A percentile compares a stretch with the other conserved stretches of the same genome.
These are phyloP conservation scores for Backusella luteola DNA, from an alignment of 192 early-diverging fungal species.

Conservation along the genomic window DNA sequence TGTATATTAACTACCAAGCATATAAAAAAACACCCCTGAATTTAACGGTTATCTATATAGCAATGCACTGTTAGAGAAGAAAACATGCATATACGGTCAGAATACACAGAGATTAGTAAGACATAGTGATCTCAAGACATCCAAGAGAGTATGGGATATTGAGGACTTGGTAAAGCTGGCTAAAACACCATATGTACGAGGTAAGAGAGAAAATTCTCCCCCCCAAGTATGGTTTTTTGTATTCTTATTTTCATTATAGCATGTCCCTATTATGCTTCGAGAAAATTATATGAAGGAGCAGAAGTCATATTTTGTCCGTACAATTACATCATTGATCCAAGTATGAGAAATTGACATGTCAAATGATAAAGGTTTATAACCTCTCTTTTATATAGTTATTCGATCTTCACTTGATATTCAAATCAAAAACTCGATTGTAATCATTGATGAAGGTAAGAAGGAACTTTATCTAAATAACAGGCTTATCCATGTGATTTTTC, in stretches of 20 bases:
- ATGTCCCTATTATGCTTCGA: constrained; percentile 59
- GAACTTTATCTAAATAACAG: no score
- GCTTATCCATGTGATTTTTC: no score
- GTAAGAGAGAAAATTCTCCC: background rate
- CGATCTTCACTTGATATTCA: constrained; percentile 47
- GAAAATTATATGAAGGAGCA: constrained; percentile 40
- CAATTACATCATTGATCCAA: constrained; percentile 66
- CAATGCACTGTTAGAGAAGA: constrained; percentile 34
- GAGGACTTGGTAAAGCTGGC: constrained; percentile 54
- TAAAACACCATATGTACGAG: background rate
- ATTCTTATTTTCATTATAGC: constrained; percentile 8
- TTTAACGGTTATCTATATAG: background rate
- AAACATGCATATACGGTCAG: constrained; percentile 22
- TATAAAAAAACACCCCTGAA: no score
- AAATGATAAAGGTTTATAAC: background rate
- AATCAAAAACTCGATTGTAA: constrained; percentile 47
- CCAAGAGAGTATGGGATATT: constrained; percentile 50
- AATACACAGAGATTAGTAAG: constrained; percentile 13
- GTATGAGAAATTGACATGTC: constrained; percentile 14
- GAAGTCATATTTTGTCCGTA: constrained; percentile 67
- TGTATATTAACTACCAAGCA: background rate
- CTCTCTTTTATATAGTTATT: constrained; percentile 28
- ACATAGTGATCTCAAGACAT: constrained; percentile 1
- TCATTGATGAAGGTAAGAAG: constrained; percentile 54
- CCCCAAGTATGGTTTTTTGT: no score